Conservation (phyloP, 495 filamentous ascomycete genomes). For the Neurospora cerealis region DNA sequence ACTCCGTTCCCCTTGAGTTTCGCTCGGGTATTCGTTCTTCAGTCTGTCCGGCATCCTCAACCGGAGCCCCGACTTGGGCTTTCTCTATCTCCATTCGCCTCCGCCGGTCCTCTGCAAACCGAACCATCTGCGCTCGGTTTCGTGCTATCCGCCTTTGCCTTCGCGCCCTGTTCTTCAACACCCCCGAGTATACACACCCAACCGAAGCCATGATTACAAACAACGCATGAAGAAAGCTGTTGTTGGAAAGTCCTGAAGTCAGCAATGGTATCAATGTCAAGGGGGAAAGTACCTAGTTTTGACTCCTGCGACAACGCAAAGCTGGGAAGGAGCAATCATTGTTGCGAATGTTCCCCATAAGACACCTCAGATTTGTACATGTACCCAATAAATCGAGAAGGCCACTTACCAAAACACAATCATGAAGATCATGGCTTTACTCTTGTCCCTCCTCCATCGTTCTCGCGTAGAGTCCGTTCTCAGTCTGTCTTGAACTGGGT, state of each 20-base stretch:
- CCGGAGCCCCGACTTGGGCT: not conserved
- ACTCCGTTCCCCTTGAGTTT: not conserved
- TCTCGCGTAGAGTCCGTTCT: not conserved
- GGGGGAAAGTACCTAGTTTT: not conserved
- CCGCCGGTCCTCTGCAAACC: conserved; percentile 7
- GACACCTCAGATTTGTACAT: not conserved
- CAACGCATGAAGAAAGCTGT: conserved; percentile 12
- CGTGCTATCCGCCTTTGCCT: not conserved
- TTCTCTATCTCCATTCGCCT: not conserved
- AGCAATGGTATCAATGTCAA: not conserved
- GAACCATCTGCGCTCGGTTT: conserved; percentile 14
- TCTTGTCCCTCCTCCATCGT: conserved; percentile 11
- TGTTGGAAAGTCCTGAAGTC: not conserved
- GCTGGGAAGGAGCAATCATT: not conserved
- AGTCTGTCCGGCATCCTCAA: not conserved
- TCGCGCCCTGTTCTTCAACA: not conserved
- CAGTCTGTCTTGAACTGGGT: not conserved
- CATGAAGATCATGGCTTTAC: conserved; percentile 21
- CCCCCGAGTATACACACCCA: conserved; percentile 4
- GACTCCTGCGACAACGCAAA: not conserved
- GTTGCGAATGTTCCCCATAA: not conserved
- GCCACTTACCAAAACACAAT: conserved; percentile 16
- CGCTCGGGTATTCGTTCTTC: not conserved
- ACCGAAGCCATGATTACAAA: conserved; percentile 14
- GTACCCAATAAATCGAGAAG: not conserved